Percentiles rank a stretch among this genome's conserved stretches.
These are phyloP conservation scores for Phytopythium helicoides DNA, from an alignment of 352 stramenopile genomes.

Conservation along the genomic window DNA sequence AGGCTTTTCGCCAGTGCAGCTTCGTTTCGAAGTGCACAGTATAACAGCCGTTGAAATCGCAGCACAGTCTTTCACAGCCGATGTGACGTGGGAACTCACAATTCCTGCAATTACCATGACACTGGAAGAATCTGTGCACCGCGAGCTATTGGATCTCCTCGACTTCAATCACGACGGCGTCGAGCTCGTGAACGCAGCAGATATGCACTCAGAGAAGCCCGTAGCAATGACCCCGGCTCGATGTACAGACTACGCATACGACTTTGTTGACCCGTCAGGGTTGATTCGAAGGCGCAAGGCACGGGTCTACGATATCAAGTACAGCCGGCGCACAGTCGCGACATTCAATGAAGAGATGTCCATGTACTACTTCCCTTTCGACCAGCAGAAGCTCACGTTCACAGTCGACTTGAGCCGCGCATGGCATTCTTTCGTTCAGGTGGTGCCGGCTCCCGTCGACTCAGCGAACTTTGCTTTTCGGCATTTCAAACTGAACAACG, in stretches of 20 bases:
- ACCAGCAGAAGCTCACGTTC: slow-evolving; percentile 60
- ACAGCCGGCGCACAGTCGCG: slow-evolving; percentile 33
- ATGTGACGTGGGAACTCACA: slow-evolving; percentile 46
- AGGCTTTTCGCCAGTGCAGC: slow-evolving; percentile 28
- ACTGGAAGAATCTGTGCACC: slow-evolving; percentile 32
- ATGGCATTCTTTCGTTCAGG: slow-evolving; percentile 23
- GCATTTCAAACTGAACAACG: slow-evolving; percentile 56
- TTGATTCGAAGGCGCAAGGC: slow-evolving; percentile 18
- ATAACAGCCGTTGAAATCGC: slow-evolving; percentile 43
- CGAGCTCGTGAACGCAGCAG: slow-evolving; percentile 34
- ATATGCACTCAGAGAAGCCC: slow-evolving; percentile 23
- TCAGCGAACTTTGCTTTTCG: slow-evolving; percentile 38
- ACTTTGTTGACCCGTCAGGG: slow-evolving; percentile 28
- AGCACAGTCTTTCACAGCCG: slow-evolving; percentile 35
- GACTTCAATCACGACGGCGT: slow-evolving; percentile 35
- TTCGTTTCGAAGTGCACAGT: slow-evolving; percentile 29
- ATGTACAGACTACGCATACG: slow-evolving; percentile 14
- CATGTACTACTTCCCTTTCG: slow-evolving; percentile 53
- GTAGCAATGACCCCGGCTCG: slow-evolving; percentile 22
- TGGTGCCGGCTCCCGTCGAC: slow-evolving; percentile 28
- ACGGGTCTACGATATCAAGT: slow-evolving; percentile 32
- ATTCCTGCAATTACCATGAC: slow-evolving; percentile 37
- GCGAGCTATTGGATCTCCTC: slow-evolving; percentile 34
- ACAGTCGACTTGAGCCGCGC: slow-evolving; percentile 29
- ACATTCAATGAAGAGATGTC: slow-evolving; percentile 59